Percentiles rank a stretch among this genome's conserved stretches.
Evolutionary conservation across 768 basidiomycete genomes (phyloP).

Genomic region (Boletellus sp.): DNA sequence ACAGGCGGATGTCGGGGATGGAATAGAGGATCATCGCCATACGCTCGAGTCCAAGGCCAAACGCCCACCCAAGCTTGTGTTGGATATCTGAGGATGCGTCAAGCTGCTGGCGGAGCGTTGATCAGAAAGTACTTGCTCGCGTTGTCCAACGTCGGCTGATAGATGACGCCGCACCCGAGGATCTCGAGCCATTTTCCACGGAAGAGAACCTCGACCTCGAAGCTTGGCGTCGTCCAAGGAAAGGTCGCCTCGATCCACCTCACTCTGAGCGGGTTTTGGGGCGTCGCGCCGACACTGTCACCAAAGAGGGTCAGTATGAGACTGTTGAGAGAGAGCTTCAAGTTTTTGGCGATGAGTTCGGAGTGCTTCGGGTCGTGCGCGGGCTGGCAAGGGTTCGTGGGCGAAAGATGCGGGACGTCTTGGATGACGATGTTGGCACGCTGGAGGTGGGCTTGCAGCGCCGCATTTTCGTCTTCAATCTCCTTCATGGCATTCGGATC

Average conservation of each 20-base stretch:
- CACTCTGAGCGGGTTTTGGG: slow-evolving; percentile 73
- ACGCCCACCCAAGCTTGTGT: slow-evolving; percentile 94
- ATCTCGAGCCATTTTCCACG: slow-evolving; percentile 97
- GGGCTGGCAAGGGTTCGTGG: slow-evolving; percentile 77
- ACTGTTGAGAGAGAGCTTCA: slow-evolving; percentile 87
- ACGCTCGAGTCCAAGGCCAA: slow-evolving; percentile 93
- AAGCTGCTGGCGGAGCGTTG: slow-evolving; percentile 3
- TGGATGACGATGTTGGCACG: slow-evolving; percentile 80
- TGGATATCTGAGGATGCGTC: slow-evolving; percentile 51
- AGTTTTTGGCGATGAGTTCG: slow-evolving; percentile 70
- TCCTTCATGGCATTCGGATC: slow-evolving; percentile 54
- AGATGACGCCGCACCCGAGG: slow-evolving; percentile 87
- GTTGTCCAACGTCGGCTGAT: slow-evolving; percentile 82
- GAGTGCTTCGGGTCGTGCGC: slow-evolving; percentile 73
- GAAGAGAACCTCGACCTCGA: slow-evolving; percentile 96
- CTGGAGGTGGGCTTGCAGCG: slow-evolving; percentile 56
- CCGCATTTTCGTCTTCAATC: slow-evolving; percentile 68
- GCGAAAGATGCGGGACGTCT: slow-evolving; percentile 72
- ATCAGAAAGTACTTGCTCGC: slow-evolving; percentile 57
- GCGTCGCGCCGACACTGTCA: slow-evolving; percentile 43
- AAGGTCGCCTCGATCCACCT: slow-evolving; percentile 99
- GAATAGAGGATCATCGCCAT: slow-evolving; percentile 97
- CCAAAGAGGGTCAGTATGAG: slow-evolving; percentile 84
- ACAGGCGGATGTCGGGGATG: slow-evolving; percentile 96
- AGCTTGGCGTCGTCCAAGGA: slow-evolving; percentile 97